Evolutionary conservation across 176 grass and related monocot species (phyloP).

Genomic region (Cenchrus fungigraminus): DNA sequence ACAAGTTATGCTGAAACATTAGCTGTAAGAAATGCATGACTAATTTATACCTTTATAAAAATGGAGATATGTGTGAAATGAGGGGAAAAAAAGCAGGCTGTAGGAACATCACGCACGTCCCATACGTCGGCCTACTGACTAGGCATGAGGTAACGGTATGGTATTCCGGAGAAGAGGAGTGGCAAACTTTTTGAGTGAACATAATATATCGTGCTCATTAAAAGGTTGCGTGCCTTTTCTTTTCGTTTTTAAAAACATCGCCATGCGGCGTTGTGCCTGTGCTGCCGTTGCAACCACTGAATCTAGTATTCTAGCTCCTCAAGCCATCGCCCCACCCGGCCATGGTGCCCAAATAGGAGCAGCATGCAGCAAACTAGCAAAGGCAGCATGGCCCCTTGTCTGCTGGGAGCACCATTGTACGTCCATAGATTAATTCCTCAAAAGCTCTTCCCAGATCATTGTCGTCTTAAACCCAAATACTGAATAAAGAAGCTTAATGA

Average conservation of each 20-base stretch:
- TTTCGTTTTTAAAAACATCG: background rate
- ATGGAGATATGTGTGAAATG: too few relatives aligned
- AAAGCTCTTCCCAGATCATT: background rate
- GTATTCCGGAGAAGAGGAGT: background rate
- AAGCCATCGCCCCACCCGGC: conserved; percentile 26
- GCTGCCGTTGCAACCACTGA: background rate
- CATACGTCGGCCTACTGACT: background rate
- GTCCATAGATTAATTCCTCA: background rate
- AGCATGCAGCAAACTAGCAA: conserved; percentile 6
- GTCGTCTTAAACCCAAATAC: too few relatives aligned
- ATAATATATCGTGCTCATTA: background rate
- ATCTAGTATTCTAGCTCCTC: conserved; percentile 32
- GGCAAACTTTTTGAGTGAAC: background rate
- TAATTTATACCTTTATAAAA: too few relatives aligned
- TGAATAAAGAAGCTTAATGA: too few relatives aligned
- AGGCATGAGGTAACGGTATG: background rate
- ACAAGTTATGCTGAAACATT: too few relatives aligned
- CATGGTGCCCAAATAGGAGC: conserved; percentile 4
- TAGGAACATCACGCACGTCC: background rate
- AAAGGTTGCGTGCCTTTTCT: background rate
- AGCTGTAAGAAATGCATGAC: too few relatives aligned
- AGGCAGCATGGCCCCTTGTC: conserved; percentile 9
- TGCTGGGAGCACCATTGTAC: background rate
- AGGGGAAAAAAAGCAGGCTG: too few relatives aligned
- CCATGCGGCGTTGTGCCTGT: conserved; percentile 12